Evolutionary conservation across 495 filamentous ascomycete genomes (phyloP), one percentile per base, ranked within the genome.

Genomic region (Neurospora sublineolata): DNA sequence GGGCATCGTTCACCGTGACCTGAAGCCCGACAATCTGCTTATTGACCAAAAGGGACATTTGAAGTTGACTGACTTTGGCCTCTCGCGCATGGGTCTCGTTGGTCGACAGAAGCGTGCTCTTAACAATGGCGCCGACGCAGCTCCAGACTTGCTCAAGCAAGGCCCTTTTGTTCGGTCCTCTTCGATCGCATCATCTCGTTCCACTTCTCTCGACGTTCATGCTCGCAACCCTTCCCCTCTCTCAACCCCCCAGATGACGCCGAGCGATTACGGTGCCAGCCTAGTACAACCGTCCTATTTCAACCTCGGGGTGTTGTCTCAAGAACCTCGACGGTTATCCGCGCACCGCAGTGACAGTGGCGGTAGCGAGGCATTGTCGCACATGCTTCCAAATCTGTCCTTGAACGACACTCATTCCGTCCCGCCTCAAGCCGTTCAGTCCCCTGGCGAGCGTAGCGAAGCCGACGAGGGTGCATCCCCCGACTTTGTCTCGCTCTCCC

Each of bases 31-130:
- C 77, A 99, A 99, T 80, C 86, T 99, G 40, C 86, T 99, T 70
- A 99, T 99, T 75, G 95, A 99, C 78, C 94, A 95, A 76, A 97
- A 92, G 75, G 95, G 95, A 9, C 95, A 99, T 82, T 82, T 99
- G 71, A 99, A 99, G 83, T 82, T 99, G 76, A 99, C 95, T 6
- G 95, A 99, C 82, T 99, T 99, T 82, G 95, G 95, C 60, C 84
- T 99, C 37, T 99, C 95, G 20, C 90, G 95, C 37, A 99, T 99
- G 96, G 95, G 96, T 76, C 84, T 99, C 46, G 90, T 99, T 70
- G 95, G 95, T 68, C 92, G 95, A 72, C 95, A 98, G 78, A 98
- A 98, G 82, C 89, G 96, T 75, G 92, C 93, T 14, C 85, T 97
- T 69, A 93, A 93, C 79, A 92, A 88, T 75, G 88, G 86, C 42